Conservation (phyloP, 495 filamentous ascomycete genomes). For the Penicillium cosmopolitanum region DNA sequence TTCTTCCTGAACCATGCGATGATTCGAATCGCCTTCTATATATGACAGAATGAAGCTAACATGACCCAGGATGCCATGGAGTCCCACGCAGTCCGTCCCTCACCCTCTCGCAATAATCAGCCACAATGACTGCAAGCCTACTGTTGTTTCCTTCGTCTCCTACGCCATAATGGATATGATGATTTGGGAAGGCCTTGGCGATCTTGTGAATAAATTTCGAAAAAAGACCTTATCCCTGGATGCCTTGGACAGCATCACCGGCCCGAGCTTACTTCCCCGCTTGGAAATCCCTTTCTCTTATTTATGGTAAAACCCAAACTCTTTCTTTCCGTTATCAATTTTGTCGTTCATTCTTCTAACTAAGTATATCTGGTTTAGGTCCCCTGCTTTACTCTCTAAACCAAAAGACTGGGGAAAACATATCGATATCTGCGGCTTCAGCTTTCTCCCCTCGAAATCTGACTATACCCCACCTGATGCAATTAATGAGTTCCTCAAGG, state of each 20-base stretch:
- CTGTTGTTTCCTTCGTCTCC: constrained; percentile 71
- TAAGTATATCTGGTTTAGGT: constrained; percentile 38
- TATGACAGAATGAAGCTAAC: background rate
- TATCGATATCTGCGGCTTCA: constrained; percentile 74
- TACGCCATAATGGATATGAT: constrained; percentile 82
- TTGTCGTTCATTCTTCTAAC: background rate
- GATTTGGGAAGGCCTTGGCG: constrained; percentile 81
- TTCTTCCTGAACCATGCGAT: background rate
- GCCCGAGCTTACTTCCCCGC: constrained; percentile 64
- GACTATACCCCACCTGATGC: constrained; percentile 66
- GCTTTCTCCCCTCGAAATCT: constrained; percentile 67
- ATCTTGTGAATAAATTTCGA: constrained; percentile 75
- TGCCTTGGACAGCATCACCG: constrained; percentile 66
- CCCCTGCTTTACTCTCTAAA: constrained; percentile 78
- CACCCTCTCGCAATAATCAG: constrained; percentile 61
- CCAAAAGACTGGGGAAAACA: constrained; percentile 75
- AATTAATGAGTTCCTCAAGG: constrained; percentile 64
- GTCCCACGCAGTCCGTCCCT: constrained; percentile 55
- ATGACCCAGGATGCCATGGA: constrained; percentile 61
- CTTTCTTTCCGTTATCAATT: background rate
- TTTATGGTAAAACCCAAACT: constrained; percentile 55
- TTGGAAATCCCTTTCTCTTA: constrained; percentile 78
- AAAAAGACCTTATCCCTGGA: constrained; percentile 67
- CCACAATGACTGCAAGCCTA: constrained; percentile 53
- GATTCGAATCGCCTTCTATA: background rate